Evolutionary conservation across 768 basidiomycete genomes (phyloP).

Genomic region (Wakefieldia striispora): DNA sequence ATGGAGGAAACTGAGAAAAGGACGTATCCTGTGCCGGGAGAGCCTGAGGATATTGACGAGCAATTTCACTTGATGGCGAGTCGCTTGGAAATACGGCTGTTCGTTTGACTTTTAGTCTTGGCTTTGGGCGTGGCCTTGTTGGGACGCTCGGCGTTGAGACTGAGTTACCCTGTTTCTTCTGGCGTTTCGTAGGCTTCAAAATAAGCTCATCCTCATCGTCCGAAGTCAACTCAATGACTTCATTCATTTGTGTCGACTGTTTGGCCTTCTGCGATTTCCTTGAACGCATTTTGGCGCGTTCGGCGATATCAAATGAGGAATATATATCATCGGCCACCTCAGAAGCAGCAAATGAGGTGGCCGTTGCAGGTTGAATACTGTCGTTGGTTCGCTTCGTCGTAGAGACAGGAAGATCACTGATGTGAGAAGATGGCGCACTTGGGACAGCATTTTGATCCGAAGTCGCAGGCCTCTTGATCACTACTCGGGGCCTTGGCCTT

Average conservation of each 20-base stretch:
- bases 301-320: constrained; percentile 45
- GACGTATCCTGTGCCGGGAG: constrained; percentile 28
- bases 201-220: constrained; percentile 39
- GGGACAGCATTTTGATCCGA: not conserved
- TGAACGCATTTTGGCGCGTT: constrained; percentile 56
- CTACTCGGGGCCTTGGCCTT: constrained; percentile 34
- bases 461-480: constrained; percentile 17
- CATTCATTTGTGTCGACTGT: constrained; percentile 14
- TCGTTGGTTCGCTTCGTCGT: constrained; percentile 15
- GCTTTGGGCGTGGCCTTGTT: constrained; percentile 27
- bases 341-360: constrained; percentile 9
- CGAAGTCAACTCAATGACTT: constrained; percentile 46
- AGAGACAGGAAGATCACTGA: constrained; percentile 16
- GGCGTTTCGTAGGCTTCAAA: constrained; percentile 30
- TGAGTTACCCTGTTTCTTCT: constrained; percentile 29
- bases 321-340: constrained; percentile 16
- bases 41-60: constrained; percentile 24
- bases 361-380: constrained; percentile 18
- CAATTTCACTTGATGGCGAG: constrained; percentile 14
- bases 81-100: constrained; percentile 12
- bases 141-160: constrained; percentile 28
- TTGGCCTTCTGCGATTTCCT: constrained; percentile 31
- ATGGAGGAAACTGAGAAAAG: constrained; percentile 35
- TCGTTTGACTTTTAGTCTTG: constrained; percentile 20
- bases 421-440: constrained; percentile 20